Percentiles rank a stretch among this genome's conserved stretches.
These are phyloP conservation scores for Pelagophyceae sp. DNA, from an alignment of 352 stramenopile species.

Conservation along the genomic window DNA sequence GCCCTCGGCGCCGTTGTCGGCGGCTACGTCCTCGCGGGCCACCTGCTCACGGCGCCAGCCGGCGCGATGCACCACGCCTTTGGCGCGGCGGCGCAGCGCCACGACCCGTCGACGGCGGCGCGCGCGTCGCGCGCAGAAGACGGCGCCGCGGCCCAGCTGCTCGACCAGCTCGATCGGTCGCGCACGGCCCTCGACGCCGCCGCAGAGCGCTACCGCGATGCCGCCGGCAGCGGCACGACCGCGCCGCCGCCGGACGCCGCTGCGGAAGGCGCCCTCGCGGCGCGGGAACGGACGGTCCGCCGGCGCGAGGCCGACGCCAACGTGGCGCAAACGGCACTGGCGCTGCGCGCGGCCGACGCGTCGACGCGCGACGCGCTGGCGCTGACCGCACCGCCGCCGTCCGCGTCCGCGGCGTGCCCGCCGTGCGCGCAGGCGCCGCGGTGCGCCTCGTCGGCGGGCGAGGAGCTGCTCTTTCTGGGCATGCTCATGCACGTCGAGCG, in stretches of 20 bases:
- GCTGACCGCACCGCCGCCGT: not conserved
- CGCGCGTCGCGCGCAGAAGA: too few species aligned
- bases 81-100: not conserved
- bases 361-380: not conserved
- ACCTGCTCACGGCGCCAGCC: too few species aligned
- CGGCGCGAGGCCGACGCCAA: not conserved
- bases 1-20: not conserved
- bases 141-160: too few species aligned
- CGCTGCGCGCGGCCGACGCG: too few species aligned
- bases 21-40: not conserved
- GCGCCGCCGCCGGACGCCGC: not conserved
- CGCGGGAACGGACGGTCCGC: not conserved
- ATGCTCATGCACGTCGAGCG: conserved; percentile 18
- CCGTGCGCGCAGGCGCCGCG: not conserved
- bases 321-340: not conserved
- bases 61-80: not conserved
- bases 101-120: not conserved
- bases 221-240: not conserved
- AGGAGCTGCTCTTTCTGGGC: not conserved
- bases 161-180: not conserved
- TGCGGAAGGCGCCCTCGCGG: not conserved
- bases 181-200: not conserved
- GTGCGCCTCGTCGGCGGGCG: not conserved
- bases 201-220: not conserved
- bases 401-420: not conserved